These are phyloP conservation scores for Graphilbum ipis-grandicollis DNA, from an alignment of 2,329 filamentous ascomycete genomes.

Conservation along the genomic window DNA sequence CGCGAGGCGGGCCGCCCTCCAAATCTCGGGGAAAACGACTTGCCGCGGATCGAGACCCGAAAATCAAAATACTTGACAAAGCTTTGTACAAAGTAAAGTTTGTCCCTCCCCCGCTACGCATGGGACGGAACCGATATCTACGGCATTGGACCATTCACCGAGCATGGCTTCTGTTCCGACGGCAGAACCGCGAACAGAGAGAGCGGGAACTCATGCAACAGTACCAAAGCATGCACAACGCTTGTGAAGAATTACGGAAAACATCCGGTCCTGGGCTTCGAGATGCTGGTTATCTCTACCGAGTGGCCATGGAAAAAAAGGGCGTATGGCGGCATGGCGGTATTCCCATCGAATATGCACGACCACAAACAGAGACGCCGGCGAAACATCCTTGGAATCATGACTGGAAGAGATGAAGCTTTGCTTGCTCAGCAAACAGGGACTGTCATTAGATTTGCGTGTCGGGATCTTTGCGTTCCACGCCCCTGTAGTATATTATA, in stretches of 20 bases:
- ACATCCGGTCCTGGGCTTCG: constrained; percentile 37
- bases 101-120: constrained; percentile 53
- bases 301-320: constrained; percentile 82
- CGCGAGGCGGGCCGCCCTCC: not conserved
- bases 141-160: constrained; percentile 99
- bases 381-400: constrained; percentile 75
- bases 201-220: constrained; percentile 58
- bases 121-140: constrained; percentile 72
- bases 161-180: constrained; percentile 71
- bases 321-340: constrained; percentile 55
- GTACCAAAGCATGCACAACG: constrained; percentile 67
- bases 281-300: constrained; percentile 58
- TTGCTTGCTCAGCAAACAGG: too few relatives aligned
- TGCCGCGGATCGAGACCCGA: constrained; percentile 13
- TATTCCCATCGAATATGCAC: constrained; percentile 83
- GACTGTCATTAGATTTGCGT: too few relatives aligned
- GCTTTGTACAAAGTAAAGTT: constrained; percentile 15
- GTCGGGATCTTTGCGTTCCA: too few relatives aligned
- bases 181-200: constrained; percentile 45
- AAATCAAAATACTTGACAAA: constrained; percentile 16
- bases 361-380: constrained; percentile 71
- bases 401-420: constrained; percentile 56
- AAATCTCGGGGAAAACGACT: constrained; percentile 1
- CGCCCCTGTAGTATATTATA: too few relatives aligned
- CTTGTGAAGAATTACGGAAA: constrained; percentile 67